phyloP scores from a whole-genome alignment of 257 asterid genomes.

The Haberlea rhodopensis region DNA sequence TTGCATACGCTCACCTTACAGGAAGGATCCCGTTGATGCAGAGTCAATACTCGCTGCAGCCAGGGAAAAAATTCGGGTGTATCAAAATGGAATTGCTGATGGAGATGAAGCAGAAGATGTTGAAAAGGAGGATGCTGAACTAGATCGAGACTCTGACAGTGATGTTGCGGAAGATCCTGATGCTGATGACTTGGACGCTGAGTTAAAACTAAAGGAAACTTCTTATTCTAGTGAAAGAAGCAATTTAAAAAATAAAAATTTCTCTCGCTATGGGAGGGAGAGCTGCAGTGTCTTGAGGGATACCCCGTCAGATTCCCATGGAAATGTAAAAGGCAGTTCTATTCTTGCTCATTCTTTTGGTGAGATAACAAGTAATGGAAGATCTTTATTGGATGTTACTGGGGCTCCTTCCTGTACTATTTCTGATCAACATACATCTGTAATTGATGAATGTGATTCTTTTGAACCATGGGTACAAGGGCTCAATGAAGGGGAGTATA shows the following conservation, averaged over 20 bases:
- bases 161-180: conserved; percentile 72
- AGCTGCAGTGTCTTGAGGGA: conserved; percentile 32
- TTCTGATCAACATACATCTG: conserved; percentile 36
- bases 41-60: conserved; percentile 65
- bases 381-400: conserved; percentile 24
- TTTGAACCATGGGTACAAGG: conserved; percentile 87
- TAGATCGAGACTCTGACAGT: conserved; percentile 74
- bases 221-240: conserved; percentile 32
- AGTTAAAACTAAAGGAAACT: conserved; percentile 35
- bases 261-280: conserved; percentile 28
- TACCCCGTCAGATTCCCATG: conserved; percentile 26
- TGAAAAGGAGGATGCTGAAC: conserved; percentile 67
- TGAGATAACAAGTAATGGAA: conserved; percentile 35
- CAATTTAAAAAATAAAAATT: conserved; percentile 19
- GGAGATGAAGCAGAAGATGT: conserved; percentile 62
- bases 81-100: conserved; percentile 52
- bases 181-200: conserved; percentile 51
- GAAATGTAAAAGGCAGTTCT: conserved; percentile 23
- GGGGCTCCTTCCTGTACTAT: conserved; percentile 22
- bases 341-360: conserved; percentile 32
- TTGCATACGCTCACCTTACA: conserved; percentile 72
- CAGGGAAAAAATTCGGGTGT: conserved; percentile 58
- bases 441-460: conserved; percentile 46
- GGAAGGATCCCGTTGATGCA: conserved; percentile 75
- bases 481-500: conserved; percentile 79